A percentile compares a stretch with the other conserved stretches of the same genome.
Conservation (phyloP, 2,329 filamentous ascomycete species). For the Colletotrichum eremochloae region DNA sequence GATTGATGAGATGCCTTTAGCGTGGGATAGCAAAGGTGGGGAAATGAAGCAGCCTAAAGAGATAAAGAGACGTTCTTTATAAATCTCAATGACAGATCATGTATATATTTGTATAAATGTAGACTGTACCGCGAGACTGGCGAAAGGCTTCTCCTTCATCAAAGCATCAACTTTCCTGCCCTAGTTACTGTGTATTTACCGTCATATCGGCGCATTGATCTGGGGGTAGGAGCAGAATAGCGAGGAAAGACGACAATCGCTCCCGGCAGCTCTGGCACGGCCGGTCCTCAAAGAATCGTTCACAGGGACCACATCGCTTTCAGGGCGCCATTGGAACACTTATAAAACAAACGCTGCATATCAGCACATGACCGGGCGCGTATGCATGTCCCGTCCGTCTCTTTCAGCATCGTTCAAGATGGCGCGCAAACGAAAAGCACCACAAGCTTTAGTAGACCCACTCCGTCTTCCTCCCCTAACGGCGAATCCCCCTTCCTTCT, state of each 20-base stretch:
- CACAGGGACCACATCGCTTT: neutral
- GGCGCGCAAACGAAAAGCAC: neutral
- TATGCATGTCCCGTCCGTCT: neutral
- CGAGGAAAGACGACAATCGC: neutral
- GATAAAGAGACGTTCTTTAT: too few species aligned
- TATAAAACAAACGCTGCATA: neutral
- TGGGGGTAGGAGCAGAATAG: neutral
- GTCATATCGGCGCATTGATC: neutral
- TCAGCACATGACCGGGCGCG: neutral
- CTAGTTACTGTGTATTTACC: neutral
- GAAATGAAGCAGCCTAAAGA: too few species aligned
- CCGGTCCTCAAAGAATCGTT: neutral
- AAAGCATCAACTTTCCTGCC: too few species aligned
- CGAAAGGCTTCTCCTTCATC: too few species aligned
- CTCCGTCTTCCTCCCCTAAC: neutral
- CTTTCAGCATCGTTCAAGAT: neutral
- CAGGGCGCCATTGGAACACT: neutral
- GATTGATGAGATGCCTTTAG: too few species aligned
- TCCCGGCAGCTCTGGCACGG: neutral
- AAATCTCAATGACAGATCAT: too few species aligned
- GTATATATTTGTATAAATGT: too few species aligned
- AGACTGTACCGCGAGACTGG: too few species aligned
- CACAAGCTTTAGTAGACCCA: too few species aligned
- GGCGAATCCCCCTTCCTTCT: neutral
- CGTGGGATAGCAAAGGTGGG: too few species aligned